Evolutionary conservation across 139 green algal genomes (phyloP).

Genomic region (Chlorella sp.): DNA sequence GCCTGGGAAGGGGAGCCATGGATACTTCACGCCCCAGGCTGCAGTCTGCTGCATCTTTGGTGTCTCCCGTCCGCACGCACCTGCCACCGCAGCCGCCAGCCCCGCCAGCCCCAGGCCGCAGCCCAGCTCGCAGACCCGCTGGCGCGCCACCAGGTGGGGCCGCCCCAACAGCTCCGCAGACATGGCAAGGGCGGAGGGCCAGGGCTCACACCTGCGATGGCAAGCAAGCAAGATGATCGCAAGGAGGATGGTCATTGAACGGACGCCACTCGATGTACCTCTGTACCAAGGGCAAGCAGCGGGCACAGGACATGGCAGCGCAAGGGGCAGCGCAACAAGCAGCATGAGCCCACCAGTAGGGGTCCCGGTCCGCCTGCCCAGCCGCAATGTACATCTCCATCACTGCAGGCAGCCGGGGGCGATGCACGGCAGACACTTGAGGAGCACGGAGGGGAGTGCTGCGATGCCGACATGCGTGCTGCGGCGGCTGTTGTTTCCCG

Average conservation of each 20-base stretch:
- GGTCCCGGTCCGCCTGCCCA: constrained; percentile 42
- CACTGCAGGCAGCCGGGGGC: constrained; percentile 39
- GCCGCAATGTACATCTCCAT: constrained; percentile 82
- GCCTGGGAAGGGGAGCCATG: no score
- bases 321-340: no score
- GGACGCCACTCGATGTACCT: no score
- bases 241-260: no score
- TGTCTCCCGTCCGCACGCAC: constrained; percentile 38
- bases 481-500: no score
- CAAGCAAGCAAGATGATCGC: no score
- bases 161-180: constrained; percentile 64
- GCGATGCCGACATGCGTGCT: no score
- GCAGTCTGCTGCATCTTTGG: no score
- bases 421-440: neutral
- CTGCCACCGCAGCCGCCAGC: constrained; percentile 75
- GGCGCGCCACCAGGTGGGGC: constrained; percentile 65
- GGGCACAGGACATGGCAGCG: neutral
- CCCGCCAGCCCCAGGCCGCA: constrained; percentile 80
- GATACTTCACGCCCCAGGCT: no score
- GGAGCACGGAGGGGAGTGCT: no score
- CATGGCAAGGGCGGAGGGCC: constrained; percentile 84
- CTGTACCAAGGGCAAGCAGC: neutral
- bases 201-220: constrained; percentile 41
- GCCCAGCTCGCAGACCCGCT: constrained; percentile 75
- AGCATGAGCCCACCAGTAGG: neutral